These are phyloP conservation scores for Kregervanrija fluxuum DNA, from an alignment of 805 yeast genomes.

Conservation along the genomic window DNA sequence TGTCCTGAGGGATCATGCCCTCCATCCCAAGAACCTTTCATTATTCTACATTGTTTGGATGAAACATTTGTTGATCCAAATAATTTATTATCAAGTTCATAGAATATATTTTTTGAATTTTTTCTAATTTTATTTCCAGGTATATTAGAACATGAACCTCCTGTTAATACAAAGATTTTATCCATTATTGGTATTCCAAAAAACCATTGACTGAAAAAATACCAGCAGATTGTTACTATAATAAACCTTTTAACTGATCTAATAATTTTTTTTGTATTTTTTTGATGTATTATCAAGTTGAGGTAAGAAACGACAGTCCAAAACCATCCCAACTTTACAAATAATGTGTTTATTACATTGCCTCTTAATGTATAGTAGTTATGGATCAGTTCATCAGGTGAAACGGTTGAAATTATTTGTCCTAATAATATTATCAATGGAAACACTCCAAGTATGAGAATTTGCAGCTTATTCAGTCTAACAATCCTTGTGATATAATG, in stretches of 20 bases:
- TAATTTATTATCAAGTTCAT: conserved; percentile 3
- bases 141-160: conserved; percentile 61
- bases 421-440: conserved; percentile 44
- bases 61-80: conserved; percentile 19
- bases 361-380: conserved; percentile 53
- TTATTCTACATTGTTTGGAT: conserved; percentile 41
- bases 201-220: conserved; percentile 79
- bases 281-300: conserved; percentile 12
- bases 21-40: conserved; percentile 67
- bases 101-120: neutral
- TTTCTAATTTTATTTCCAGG: conserved; percentile 9
- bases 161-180: conserved; percentile 66
- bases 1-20: conserved; percentile 98
- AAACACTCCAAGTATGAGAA: conserved; percentile 13
- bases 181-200: conserved; percentile 89
- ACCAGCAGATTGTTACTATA: conserved; percentile 73
- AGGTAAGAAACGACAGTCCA: conserved; percentile 61
- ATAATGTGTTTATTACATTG: conserved; percentile 60
- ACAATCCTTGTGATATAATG: neutral
- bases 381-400: conserved; percentile 40
- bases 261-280: conserved; percentile 4
- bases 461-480: conserved; percentile 1
- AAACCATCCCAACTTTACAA: conserved; percentile 89
- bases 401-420: conserved; percentile 37
- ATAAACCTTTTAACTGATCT: conserved; percentile 34